Percentiles rank a stretch among this genome's conserved stretches.
phyloP scores from a whole-genome alignment of 2,329 filamentous ascomycete genomes.

The Aspergillus pseudotamarii region DNA sequence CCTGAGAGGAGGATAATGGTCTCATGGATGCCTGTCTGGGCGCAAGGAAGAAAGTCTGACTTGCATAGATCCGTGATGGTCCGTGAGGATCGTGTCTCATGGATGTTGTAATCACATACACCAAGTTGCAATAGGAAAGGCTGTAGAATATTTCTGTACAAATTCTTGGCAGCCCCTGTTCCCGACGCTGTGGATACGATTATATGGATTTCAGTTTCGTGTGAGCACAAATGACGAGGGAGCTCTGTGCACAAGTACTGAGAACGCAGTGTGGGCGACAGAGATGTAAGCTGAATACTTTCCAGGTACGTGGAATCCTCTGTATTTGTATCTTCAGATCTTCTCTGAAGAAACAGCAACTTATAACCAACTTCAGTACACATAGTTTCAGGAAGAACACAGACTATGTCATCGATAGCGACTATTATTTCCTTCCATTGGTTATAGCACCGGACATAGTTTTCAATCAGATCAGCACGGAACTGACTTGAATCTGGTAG shows the following conservation, averaged over 20 bases:
- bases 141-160: slow-evolving; percentile 59
- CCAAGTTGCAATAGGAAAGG: slow-evolving; percentile 57
- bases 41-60: slow-evolving; percentile 51
- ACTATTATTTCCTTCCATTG: slow-evolving; percentile 19
- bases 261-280: slow-evolving; percentile 22
- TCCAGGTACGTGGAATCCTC: slow-evolving; percentile 14
- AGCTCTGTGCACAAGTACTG: slow-evolving; percentile 19
- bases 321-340: not conserved
- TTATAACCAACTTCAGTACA: slow-evolving; percentile 14
- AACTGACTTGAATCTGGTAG: not conserved
- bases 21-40: slow-evolving; percentile 52
- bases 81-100: slow-evolving; percentile 64
- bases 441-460: slow-evolving; percentile 23
- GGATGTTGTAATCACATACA: slow-evolving; percentile 54
- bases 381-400: slow-evolving; percentile 21
- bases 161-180: slow-evolving; percentile 56
- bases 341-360: slow-evolving; percentile 27
- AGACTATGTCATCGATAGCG: slow-evolving; percentile 28
- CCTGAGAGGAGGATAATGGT: slow-evolving; percentile 80
- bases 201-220: slow-evolving; percentile 51
- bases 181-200: slow-evolving; percentile 71
- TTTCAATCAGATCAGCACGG: not conserved
- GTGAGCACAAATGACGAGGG: slow-evolving; percentile 25
- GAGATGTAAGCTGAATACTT: slow-evolving; percentile 19
- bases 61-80: slow-evolving; percentile 68